Evolutionary conservation across 2,329 filamentous ascomycete species (phyloP).

Genomic region (Neophaeococcomyces aloes): DNA sequence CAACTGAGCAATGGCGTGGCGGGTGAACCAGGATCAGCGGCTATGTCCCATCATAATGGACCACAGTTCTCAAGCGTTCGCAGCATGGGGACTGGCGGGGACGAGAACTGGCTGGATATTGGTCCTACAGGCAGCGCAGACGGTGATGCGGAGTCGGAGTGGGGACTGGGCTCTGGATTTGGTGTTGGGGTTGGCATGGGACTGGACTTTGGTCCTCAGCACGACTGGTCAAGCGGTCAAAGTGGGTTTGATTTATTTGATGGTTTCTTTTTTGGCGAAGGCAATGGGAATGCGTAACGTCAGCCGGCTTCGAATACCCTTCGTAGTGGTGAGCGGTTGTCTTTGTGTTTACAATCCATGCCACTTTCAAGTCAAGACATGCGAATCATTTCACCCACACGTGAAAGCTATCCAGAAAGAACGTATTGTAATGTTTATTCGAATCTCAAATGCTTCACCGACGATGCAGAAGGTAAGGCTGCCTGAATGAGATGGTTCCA

Average conservation of each 20-base stretch:
- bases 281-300: neutral
- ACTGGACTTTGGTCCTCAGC: slow-evolving; percentile 30
- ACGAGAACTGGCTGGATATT: slow-evolving; percentile 4
- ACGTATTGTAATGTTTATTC: no score
- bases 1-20: neutral
- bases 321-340: no score
- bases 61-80: neutral
- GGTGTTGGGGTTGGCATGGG: slow-evolving; percentile 27
- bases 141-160: slow-evolving; percentile 24
- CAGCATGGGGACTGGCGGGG: neutral
- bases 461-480: no score
- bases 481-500: no score
- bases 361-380: no score
- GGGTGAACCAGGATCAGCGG: neutral
- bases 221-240: slow-evolving; percentile 39
- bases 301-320: no score
- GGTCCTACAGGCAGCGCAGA: slow-evolving; percentile 24
- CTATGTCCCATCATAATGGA: slow-evolving; percentile 3
- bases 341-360: no score
- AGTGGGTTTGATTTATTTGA: slow-evolving; percentile 42
- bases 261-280: slow-evolving; percentile 45
- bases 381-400: no score
- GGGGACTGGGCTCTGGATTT: slow-evolving; percentile 30
- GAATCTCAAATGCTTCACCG: no score
- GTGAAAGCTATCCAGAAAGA: no score